These are phyloP conservation scores for Suillus sp. DNA, from an alignment of 768 basidiomycete species.

Conservation along the genomic window DNA sequence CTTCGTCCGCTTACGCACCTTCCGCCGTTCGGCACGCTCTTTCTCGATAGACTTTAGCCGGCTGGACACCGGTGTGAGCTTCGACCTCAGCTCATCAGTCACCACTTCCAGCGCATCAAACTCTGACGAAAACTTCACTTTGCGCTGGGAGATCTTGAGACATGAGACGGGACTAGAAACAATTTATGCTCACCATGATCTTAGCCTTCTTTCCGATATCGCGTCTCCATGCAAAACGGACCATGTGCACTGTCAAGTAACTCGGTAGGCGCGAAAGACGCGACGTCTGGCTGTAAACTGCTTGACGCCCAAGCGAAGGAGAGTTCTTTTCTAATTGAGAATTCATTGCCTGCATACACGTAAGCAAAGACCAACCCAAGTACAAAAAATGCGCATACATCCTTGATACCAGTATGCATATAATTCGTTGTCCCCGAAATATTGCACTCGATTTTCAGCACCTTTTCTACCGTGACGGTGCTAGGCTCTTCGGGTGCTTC, in stretches of 20 bases:
- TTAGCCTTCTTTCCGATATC: slow-evolving; percentile 94
- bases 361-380: slow-evolving; percentile 15
- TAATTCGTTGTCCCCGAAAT: slow-evolving; percentile 87
- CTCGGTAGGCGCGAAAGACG: slow-evolving; percentile 82
- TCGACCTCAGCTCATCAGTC: slow-evolving; percentile 75
- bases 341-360: slow-evolving; percentile 66
- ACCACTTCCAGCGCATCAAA: slow-evolving; percentile 83
- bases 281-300: slow-evolving; percentile 78
- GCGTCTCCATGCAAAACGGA: slow-evolving; percentile 91
- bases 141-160: slow-evolving; percentile 49
- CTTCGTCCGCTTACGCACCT: slow-evolving; percentile 79
- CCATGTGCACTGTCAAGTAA: slow-evolving; percentile 91
- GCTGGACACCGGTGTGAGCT: slow-evolving; percentile 68
- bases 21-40: slow-evolving; percentile 80
- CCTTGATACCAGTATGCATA: slow-evolving; percentile 82
- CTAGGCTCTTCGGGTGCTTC: slow-evolving; percentile 81
- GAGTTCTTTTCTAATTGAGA: slow-evolving; percentile 87
- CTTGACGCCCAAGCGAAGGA: slow-evolving; percentile 75
- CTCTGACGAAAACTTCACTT: slow-evolving; percentile 91
- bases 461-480: slow-evolving; percentile 63
- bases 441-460: slow-evolving; percentile 92
- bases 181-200: slow-evolving; percentile 71
- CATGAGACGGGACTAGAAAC: background rate
- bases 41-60: slow-evolving; percentile 81
- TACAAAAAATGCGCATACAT: slow-evolving; percentile 46